These are phyloP conservation scores for Ascochyta lentis DNA, from an alignment of 2,329 filamentous ascomycete genomes.

Conservation along the genomic window DNA sequence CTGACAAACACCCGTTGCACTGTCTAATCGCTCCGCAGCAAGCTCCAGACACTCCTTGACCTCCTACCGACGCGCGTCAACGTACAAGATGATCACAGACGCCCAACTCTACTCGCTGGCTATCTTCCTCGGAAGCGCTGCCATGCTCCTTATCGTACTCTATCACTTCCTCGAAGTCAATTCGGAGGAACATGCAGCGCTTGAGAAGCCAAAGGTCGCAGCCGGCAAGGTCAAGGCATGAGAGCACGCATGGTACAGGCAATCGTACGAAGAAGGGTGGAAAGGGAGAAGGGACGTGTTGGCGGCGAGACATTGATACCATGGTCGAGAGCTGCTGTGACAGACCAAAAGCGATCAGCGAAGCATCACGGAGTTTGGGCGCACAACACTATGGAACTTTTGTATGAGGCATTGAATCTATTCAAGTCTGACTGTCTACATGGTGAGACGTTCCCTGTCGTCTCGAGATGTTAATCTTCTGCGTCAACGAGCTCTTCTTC, in stretches of 20 bases:
- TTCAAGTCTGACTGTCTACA: conserved; percentile 1
- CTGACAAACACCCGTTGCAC: neutral
- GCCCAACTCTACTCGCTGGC: conserved; percentile 87
- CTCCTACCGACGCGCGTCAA: conserved; percentile 38
- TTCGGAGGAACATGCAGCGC: conserved; percentile 61
- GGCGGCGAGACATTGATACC: conserved; percentile 16
- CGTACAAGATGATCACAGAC: conserved; percentile 87
- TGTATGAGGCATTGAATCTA: conserved; percentile 7
- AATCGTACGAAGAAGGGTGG: neutral
- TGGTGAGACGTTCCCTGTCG: neutral
- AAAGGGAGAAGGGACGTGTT: neutral
- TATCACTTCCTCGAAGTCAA: conserved; percentile 99
- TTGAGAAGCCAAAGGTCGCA: conserved; percentile 37
- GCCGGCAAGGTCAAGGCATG: conserved; percentile 38
- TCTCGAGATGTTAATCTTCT: conserved; percentile 25
- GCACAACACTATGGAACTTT: conserved; percentile 1
- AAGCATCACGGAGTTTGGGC: conserved; percentile 20
- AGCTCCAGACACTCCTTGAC: conserved; percentile 24
- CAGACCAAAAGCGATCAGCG: conserved; percentile 10
- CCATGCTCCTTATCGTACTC: conserved; percentile 90
- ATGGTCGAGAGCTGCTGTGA: conserved; percentile 2
- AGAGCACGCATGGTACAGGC: conserved; percentile 6
- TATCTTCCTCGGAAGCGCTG: conserved; percentile 86
- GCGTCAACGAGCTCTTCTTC: conserved; percentile 52
- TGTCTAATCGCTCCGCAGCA: conserved; percentile 27